These are phyloP conservation scores for Lasiosphaeria hispida DNA, from an alignment of 495 filamentous ascomycete genomes.

Conservation along the genomic window DNA sequence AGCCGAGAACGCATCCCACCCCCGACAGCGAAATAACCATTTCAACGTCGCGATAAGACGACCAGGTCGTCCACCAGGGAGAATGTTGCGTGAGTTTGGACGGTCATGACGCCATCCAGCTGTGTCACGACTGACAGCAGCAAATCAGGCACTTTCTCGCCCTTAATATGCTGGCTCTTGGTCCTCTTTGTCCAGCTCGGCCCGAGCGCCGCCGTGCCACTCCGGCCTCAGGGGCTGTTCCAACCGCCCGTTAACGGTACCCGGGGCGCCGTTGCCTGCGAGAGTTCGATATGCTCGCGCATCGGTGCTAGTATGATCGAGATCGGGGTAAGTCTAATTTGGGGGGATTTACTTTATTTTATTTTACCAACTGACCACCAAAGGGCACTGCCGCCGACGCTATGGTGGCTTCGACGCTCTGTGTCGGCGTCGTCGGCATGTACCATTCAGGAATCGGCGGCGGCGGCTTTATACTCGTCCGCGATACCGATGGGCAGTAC, in stretches of 20 bases:
- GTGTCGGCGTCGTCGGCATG: constrained; percentile 79
- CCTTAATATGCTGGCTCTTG: neutral
- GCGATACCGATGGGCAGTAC: constrained; percentile 59
- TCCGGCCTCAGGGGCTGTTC: neutral
- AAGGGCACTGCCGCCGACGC: constrained; percentile 74
- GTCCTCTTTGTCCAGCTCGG: neutral
- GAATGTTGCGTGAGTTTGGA: too few species aligned
- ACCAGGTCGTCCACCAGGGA: too few species aligned
- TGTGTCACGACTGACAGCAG: too few species aligned
- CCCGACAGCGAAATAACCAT: too few species aligned
- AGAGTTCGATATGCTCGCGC: constrained; percentile 70
- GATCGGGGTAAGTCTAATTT: constrained; percentile 43
- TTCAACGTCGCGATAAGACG: too few species aligned
- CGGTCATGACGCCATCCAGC: too few species aligned
- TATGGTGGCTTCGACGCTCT: constrained; percentile 68
- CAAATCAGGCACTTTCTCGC: neutral
- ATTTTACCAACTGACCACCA: neutral
- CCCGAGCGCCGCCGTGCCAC: neutral
- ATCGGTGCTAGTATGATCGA: constrained; percentile 72
- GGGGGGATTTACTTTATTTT: neutral
- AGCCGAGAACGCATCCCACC: too few species aligned
- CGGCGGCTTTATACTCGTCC: constrained; percentile 83
- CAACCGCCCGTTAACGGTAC: constrained; percentile 14
- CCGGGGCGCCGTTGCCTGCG: constrained; percentile 75
- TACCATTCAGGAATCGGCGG: constrained; percentile 86